These are phyloP conservation scores for Globisporangium canariense DNA, from an alignment of 352 stramenopile genomes.

Conservation along the genomic window DNA sequence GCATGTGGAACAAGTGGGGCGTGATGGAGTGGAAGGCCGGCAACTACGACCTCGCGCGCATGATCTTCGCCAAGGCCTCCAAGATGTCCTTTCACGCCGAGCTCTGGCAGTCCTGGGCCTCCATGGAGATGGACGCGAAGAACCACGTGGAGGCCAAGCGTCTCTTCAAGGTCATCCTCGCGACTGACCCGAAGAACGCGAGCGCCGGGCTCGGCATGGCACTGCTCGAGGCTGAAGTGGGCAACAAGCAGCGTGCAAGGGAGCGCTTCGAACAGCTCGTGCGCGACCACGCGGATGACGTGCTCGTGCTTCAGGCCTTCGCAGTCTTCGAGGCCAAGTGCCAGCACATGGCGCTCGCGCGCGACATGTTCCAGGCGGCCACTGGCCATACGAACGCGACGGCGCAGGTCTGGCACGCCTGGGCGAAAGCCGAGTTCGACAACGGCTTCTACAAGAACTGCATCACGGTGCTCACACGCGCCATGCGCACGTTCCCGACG, in stretches of 20 bases:
- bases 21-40: slow-evolving; percentile 88
- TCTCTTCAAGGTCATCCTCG: slow-evolving; percentile 80
- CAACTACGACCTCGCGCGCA: slow-evolving; percentile 77
- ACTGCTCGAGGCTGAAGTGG: slow-evolving; percentile 60
- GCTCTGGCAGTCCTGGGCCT: slow-evolving; percentile 83
- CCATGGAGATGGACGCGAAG: slow-evolving; percentile 77
- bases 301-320: slow-evolving; percentile 71
- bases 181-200: slow-evolving; percentile 62
- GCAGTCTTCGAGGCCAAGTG: slow-evolving; percentile 73
- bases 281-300: slow-evolving; percentile 53
- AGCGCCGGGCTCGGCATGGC: slow-evolving; percentile 74
- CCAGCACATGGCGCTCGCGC: slow-evolving; percentile 61
- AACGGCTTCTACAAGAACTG: slow-evolving; percentile 71
- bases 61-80: slow-evolving; percentile 82
- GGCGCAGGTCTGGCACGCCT: slow-evolving; percentile 83
- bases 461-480: slow-evolving; percentile 60
- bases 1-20: slow-evolving; percentile 91
- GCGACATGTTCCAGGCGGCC: slow-evolving; percentile 58
- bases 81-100: slow-evolving; percentile 70
- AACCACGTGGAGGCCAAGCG: slow-evolving; percentile 76
- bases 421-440: slow-evolving; percentile 82
- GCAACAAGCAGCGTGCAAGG: slow-evolving; percentile 48
- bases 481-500: slow-evolving; percentile 63
- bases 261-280: slow-evolving; percentile 57
- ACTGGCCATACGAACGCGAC: slow-evolving; percentile 48